These are phyloP conservation scores for Ganoderma lingzhi DNA, from an alignment of 1,284 basidiomycete genomes.

Conservation along the genomic window DNA sequence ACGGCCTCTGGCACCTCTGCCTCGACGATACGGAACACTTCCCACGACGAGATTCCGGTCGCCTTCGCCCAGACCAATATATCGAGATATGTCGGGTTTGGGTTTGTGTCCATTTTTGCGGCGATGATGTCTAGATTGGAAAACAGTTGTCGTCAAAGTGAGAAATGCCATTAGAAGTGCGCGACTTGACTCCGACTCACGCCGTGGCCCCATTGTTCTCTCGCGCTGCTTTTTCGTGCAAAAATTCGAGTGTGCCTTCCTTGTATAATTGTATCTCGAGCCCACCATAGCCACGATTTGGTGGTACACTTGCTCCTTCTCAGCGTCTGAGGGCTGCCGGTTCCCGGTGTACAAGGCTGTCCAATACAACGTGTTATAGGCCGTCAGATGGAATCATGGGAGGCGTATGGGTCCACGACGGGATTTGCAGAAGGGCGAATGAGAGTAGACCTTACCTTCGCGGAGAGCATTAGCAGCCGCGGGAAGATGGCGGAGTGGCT, in stretches of 20 bases:
- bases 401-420: background rate
- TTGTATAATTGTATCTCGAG: background rate
- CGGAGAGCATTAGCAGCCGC: background rate
- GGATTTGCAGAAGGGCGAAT: background rate
- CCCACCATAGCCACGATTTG: background rate
- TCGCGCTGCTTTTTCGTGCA: background rate
- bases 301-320: background rate
- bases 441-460: background rate
- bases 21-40: background rate
- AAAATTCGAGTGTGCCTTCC: background rate
- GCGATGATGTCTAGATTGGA: background rate
- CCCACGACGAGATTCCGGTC: background rate
- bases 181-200: background rate
- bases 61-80: background rate
- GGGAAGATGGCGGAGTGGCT: background rate
- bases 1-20: background rate
- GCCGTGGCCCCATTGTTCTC: background rate
- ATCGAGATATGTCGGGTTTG: background rate
- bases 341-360: background rate
- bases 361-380: background rate
- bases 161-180: background rate
- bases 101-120: background rate
- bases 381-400: background rate
- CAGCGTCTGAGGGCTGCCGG: background rate
- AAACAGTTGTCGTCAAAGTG: background rate